Conservation (phyloP, 495 filamentous ascomycete genomes). For the Xylaria palmicola region DNA sequence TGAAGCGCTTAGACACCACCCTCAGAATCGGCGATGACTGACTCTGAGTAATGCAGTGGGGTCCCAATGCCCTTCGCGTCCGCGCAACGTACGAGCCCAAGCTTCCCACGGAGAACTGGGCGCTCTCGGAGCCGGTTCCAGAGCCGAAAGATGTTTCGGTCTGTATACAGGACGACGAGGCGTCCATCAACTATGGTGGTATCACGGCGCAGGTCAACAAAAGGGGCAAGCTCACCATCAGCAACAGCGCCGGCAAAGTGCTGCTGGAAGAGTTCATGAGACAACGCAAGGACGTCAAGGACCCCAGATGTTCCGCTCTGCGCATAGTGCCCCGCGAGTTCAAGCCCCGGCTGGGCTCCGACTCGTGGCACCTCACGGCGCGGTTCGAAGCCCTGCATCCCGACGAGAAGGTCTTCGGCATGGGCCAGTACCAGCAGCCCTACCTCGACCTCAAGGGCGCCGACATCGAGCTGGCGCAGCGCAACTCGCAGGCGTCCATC, state of each 20-base stretch:
- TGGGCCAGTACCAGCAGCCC: constrained; percentile 63
- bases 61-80: constrained; percentile 52
- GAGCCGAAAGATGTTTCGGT: neutral
- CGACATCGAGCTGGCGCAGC: constrained; percentile 60
- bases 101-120: constrained; percentile 56
- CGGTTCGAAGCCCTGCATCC: constrained; percentile 52
- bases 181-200: constrained; percentile 49
- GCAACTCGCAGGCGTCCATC: constrained; percentile 59
- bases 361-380: constrained; percentile 50
- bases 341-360: constrained; percentile 47
- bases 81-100: constrained; percentile 49
- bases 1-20: neutral
- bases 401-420: constrained; percentile 58
- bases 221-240: constrained; percentile 52
- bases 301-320: constrained; percentile 57
- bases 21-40: constrained; percentile 11
- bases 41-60: constrained; percentile 37
- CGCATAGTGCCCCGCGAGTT: constrained; percentile 55
- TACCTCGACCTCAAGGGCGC: constrained; percentile 55
- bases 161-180: constrained; percentile 17
- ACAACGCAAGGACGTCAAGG: constrained; percentile 47
- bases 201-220: constrained; percentile 49
- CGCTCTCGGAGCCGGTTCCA: constrained; percentile 35
- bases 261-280: constrained; percentile 58
- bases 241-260: constrained; percentile 35